Base-by-base conservation (phyloP, 768 basidiomycete genomes). In the Sporobolomyces phaffii region DNA sequence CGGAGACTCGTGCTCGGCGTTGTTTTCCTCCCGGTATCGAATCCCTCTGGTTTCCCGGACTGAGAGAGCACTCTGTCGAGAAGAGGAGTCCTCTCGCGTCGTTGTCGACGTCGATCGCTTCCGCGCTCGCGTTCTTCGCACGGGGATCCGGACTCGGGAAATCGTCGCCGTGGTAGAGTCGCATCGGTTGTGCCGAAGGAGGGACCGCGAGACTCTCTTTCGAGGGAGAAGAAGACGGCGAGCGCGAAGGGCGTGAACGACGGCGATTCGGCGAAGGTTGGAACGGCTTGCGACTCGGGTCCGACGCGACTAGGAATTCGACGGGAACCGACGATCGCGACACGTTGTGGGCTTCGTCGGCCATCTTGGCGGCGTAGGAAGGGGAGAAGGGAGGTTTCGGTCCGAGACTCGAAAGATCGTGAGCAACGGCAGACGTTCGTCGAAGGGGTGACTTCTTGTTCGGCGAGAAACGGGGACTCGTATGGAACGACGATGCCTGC, bases 241-340 rank as follows among this genome's bases (percentile, higher is more conserved):
- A 53, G 3, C 41, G 43, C 18, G 56, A 41, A 9, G 9, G 38
- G 54, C 9, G 34, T 26, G 34, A 29, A 36, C 2, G n/a, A n/a
- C n/a, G n/a, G n/a, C 38, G 34, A 24, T 60, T 65, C 2, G 64
- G 64, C 24, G 64, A 65, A 1, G 64, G 64, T 36, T 45, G 58
- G 5, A 65, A 58, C 6, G 58, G 47, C 20, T 20, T 3, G 10
- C 40, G 40, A 41, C 20, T 8, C 4, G 24, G 1, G 24, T 24
- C 20, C 17, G 45, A 29, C 22, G 43, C 18, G 50, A 18, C 14
- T 6, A 53, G 51, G 52, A 45, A 34, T 22, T 24, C 51, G 34
- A 38, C 15, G n/a, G 34, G 9, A 9, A 34, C n/a, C 31, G 20
- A n/a, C 43, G 14, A 6, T 36, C 15, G n/a, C 40, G 13, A 36